Evolutionary conservation across 441 rosid genomes (phyloP), one percentile per base, ranked within the genome.

Genomic region (Raphanus hybrid): DNA sequence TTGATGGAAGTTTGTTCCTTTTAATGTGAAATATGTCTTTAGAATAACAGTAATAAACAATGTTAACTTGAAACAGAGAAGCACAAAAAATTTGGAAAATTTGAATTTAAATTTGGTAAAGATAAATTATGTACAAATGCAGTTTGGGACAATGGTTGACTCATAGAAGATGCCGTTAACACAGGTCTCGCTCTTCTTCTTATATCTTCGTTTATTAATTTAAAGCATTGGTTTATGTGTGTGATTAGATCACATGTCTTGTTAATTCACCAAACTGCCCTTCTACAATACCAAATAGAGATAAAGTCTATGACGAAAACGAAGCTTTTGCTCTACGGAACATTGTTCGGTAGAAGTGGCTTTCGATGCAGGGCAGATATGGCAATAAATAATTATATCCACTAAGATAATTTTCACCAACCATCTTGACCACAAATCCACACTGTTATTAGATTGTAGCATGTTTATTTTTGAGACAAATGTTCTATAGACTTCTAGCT

Each of bases 191-290:
- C 29, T 63, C 68, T 69, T 64, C 75, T 37, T 62, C 45, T 27
- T 11, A 6, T 16, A 35, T n/a, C 66, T 39, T 78, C 43, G 37
- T 14, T 67, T 11, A 52, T 14, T 20, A 67, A 3, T 7, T 48
- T 14, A 20, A 73, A 52, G 37, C 70, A 61, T 27, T 39, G 58
- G n/a, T 74, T 69, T 61, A 41, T 54, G 67, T 29, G 54, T 63
- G 64, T 39, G 78, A 74, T 78, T 74, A 63, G 78, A 78, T 74
- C 68, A 70, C 69, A 29, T 78, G 75, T 78, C 78, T 68, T 54
- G 71, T 48, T 73, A 73, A 73, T 68, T 78, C 71, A 79, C 82
- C 79, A 75, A 79, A 74, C 82, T 70, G 11, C 75, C 73, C 79
- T 75, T 74, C 3, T 50, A 64, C 72, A 6, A n/a, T 34, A 45